A percentile compares a stretch with the other conserved stretches of the same genome.
phyloP scores from a whole-genome alignment of 192 early-diverging fungal genomes.

The Powellomyces hirtus region DNA sequence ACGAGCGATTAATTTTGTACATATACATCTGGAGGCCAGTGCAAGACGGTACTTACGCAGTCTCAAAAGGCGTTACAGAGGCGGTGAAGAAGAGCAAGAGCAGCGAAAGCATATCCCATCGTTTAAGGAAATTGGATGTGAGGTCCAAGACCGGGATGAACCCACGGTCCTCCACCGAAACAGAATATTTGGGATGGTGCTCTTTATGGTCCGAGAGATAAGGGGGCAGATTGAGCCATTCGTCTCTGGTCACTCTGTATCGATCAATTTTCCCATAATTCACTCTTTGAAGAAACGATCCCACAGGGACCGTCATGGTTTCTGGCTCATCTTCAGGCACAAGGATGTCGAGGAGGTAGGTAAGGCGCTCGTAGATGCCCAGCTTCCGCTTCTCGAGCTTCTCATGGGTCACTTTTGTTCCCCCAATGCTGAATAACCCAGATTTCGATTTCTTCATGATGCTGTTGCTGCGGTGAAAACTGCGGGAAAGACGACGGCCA shows the following conservation, averaged over 20 bases:
- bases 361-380: conserved; percentile 41
- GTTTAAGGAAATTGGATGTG: conserved; percentile 36
- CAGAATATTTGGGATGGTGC: conserved; percentile 30
- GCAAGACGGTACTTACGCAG: conserved; percentile 47
- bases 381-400: background rate
- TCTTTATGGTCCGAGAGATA: conserved; percentile 38
- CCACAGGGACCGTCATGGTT: conserved; percentile 44
- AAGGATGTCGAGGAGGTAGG: conserved; percentile 45
- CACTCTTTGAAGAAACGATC: conserved; percentile 42
- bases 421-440: background rate
- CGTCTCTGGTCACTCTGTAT: conserved; percentile 41
- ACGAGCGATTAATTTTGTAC: no score
- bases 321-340: conserved; percentile 38
- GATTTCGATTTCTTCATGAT: background rate
- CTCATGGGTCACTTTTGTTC: background rate
- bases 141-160: conserved; percentile 36
- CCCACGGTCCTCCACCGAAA: conserved; percentile 22
- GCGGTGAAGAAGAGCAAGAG: conserved; percentile 52
- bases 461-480: background rate
- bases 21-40: no score
- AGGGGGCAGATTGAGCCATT: conserved; percentile 32
- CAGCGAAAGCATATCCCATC: conserved; percentile 50
- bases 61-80: conserved; percentile 50
- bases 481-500: background rate
- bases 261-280: conserved; percentile 30